Evolutionary conservation across 208 protist genomes (phyloP).

Genomic region (Plasmodiophora brassicae): DNA sequence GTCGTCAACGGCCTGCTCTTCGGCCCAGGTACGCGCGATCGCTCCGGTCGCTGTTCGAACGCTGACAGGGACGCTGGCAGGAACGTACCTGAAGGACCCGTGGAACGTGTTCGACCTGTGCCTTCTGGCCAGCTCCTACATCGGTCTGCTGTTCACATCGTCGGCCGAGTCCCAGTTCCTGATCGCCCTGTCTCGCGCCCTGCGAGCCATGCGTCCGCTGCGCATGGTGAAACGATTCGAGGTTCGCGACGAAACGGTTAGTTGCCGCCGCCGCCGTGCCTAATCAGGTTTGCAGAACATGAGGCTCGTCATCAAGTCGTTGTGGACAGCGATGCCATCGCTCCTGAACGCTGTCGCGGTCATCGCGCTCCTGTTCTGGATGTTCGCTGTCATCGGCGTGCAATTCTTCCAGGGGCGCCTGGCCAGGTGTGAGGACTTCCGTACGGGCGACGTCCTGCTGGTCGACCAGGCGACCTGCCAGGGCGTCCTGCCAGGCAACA

Average conservation of each 20-base stretch:
- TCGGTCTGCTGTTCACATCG: not conserved
- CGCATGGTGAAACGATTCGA: not conserved
- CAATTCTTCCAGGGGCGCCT: conserved; percentile 38
- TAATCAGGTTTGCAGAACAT: not conserved
- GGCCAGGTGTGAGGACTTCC: not conserved
- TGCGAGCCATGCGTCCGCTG: conserved; percentile 30
- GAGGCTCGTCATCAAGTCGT: conserved; percentile 11
- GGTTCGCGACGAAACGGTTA: not conserved
- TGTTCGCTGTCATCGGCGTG: conserved; percentile 36
- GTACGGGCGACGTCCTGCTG: not conserved
- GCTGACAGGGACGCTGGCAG: not conserved
- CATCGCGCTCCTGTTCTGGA: not conserved
- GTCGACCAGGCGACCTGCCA: not conserved
- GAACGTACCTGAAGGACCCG: not conserved
- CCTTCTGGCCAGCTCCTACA: not conserved
- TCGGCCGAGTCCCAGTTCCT: not conserved
- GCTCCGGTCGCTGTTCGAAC: not conserved
- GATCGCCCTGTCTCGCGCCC: not conserved
- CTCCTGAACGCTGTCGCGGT: not conserved
- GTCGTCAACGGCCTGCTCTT: not conserved
- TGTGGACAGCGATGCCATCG: not conserved
- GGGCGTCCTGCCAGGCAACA: too few relatives aligned
- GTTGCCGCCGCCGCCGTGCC: too few relatives aligned
- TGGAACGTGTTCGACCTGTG: not conserved
- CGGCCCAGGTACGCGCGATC: not conserved